Evolutionary conservation across 345 rosid species (phyloP), one percentile per base, ranked within the genome.

Genomic region (Isatis tinctoria): DNA sequence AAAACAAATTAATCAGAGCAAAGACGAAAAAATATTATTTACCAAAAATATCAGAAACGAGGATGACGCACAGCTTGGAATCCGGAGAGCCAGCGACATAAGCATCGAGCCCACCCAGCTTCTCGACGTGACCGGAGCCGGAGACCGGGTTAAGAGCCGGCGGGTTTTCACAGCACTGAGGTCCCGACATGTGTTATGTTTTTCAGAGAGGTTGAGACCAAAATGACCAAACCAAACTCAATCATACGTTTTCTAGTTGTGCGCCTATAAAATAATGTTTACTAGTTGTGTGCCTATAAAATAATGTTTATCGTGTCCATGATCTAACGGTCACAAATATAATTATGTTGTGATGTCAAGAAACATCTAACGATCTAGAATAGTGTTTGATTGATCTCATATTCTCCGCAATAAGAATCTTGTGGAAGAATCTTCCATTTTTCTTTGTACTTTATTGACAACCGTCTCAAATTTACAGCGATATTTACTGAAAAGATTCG

Each of bases 131-230:
- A 4, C 98, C 97, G 17, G 74, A 78, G 33, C 96, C 97, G 18
- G 80, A 49, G 26, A 24, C 65, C n/a, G 90, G 81, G 74, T 82
- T 77, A 8, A 78, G 71, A 36, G 54, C 75, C 52, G 94, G 97
- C 45, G 98, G 97, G 81, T 87, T 87, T 61, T 77, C 77, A 17
- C 89, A 85, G 83, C 98, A 91, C 83, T 91, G 87, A 67, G 89
- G 83, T 43, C 86, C 86, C 16, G 87, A 83, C 98, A 87, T 88
- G 5, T 53, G 22, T 48, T 35, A 22, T 22, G 24, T 22, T 2
- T 72, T 44, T 39, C 32, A 24, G 32, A 11, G 10, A 33, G 43
- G 32, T n/a, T 35, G 64, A 17, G 53, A 67, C 12, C 6, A 14
- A 58, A n/a, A n/a, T n/a, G 12, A 37, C 1, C 16, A 14, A n/a